Percentiles rank a stretch among this genome's conserved stretches.
Evolutionary conservation across 1,139 yeast species (phyloP).

Genomic region (Insectozyma bohioensis): DNA sequence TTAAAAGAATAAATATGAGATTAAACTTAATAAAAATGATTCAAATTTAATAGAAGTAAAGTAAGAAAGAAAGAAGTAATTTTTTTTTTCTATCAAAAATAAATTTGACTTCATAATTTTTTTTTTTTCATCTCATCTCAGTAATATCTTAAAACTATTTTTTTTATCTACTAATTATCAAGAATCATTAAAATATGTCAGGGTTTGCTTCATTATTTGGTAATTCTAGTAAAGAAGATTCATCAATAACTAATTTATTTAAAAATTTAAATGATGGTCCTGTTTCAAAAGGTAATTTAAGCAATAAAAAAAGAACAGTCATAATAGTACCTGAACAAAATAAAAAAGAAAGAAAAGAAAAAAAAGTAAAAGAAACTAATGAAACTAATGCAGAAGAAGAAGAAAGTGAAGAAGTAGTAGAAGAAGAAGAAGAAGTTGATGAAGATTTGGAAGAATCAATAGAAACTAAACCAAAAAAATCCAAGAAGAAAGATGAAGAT

Average conservation of each 20-base stretch:
- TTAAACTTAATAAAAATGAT: no score
- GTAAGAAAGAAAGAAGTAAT: no score
- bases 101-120: no score
- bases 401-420: slow-evolving; percentile 20
- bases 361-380: slow-evolving; percentile 12
- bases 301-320: slow-evolving; percentile 24
- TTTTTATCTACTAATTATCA: neutral
- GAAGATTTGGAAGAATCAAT: slow-evolving; percentile 17
- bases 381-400: slow-evolving; percentile 16
- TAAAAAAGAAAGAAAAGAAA: slow-evolving; percentile 12
- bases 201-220: slow-evolving; percentile 38
- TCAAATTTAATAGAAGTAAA: no score
- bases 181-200: slow-evolving; percentile 23
- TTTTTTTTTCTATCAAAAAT: no score
- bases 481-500: slow-evolving; percentile 32
- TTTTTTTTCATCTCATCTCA: slow-evolving; percentile 1
- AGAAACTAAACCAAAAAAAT: slow-evolving; percentile 20
- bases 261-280: slow-evolving; percentile 35
- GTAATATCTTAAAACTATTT: no score
- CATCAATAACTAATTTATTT: slow-evolving; percentile 43
- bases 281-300: slow-evolving; percentile 30
- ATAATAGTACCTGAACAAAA: slow-evolving; percentile 17
- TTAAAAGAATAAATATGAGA: no score
- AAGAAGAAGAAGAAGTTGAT: slow-evolving; percentile 15
- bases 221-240: slow-evolving; percentile 26